Base-by-base conservation (phyloP, 345 rosid species). In the Citrus reticulata region DNA sequence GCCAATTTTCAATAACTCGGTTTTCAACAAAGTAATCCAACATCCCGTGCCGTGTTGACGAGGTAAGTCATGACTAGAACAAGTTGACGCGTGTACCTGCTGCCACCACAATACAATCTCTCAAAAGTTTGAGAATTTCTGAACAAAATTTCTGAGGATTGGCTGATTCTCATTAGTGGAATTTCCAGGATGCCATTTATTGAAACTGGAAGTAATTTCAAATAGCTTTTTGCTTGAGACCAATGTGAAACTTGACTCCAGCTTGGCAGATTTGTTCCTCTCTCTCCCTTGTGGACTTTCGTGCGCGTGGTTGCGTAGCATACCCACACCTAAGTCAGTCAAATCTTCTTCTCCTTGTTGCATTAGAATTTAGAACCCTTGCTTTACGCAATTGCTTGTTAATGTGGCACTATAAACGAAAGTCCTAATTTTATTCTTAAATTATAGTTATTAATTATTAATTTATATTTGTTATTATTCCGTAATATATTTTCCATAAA, bases 1-100 rank as follows among this genome's bases (percentile, higher is more conserved):
- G 34, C 64, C 34, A 58, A 46, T 46, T 77, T 19, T 77, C 37
- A 19, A 72, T 73, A 16, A 73, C 60, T 55, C 70, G 78, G 5
- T 59, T 22, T 5, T 30, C 17, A 19, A 59, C 74, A 9, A 14
- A 81, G 66, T 51, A 77, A 11, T 8, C 77, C 75, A 17, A 68
- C 78, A 60, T 81, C 84, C 0, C 59, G 20, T 4, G 81, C 42
- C 13, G 74, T 11, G 69, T 77, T 72, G 17, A 69, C 54, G 2
- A 76, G 77, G 37, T 40, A 27, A 42, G 32, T 62, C 67, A 76
- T 70, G 8, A 81, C 37, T 14, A 55, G 37, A 11, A 81, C 34
- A 57, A n/a, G 58, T 17, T 73, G 32, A 58, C 34, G 34, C 17
- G 58, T 29, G 5, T 73, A 35, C 1, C 34, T 39, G 40, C 16